Evolutionary conservation across 2,329 filamentous ascomycete species (phyloP).

Genomic region (Talaromyces sp.): DNA sequence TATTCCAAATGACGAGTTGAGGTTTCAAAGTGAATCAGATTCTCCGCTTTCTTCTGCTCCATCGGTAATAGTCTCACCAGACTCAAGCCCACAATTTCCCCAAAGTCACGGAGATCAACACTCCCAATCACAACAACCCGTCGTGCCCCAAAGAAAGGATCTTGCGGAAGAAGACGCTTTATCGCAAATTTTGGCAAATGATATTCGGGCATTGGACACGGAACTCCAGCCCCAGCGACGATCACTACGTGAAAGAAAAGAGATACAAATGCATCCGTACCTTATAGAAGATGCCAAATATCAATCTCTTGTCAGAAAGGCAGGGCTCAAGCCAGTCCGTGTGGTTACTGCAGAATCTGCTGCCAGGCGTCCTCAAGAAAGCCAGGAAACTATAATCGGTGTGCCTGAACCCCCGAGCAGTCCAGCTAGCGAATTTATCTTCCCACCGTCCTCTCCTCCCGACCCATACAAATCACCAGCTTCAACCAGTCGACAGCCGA

Average conservation of each 20-base stretch:
- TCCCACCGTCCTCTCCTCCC: constrained; percentile 28
- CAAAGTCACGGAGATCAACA: background rate
- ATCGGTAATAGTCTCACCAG: constrained; percentile 22
- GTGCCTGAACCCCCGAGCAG: constrained; percentile 32
- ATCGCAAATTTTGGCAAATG: constrained; percentile 18
- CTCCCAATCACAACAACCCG: background rate
- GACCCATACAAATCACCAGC: constrained; percentile 16
- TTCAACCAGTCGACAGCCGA: constrained; percentile 8
- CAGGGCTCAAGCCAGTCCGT: constrained; percentile 44
- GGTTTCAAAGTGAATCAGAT: constrained; percentile 20
- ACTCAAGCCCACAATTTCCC: constrained; percentile 21
- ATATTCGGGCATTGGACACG: constrained; percentile 25
- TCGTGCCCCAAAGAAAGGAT: background rate
- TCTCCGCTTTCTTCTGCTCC: constrained; percentile 39
- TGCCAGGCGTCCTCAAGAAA: constrained; percentile 23
- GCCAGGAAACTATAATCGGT: constrained; percentile 28
- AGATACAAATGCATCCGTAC: constrained; percentile 50
- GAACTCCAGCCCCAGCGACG: constrained; percentile 30
- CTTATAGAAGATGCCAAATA: constrained; percentile 46
- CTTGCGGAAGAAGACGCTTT: background rate
- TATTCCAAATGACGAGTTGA: constrained; percentile 12
- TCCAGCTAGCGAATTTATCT: constrained; percentile 29
- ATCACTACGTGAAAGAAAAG: constrained; percentile 43
- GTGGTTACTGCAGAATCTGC: constrained; percentile 21
- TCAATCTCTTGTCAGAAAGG: constrained; percentile 36